Evolutionary conservation across 1,139 yeast genomes (phyloP).

Genomic region (Candida albicans): DNA sequence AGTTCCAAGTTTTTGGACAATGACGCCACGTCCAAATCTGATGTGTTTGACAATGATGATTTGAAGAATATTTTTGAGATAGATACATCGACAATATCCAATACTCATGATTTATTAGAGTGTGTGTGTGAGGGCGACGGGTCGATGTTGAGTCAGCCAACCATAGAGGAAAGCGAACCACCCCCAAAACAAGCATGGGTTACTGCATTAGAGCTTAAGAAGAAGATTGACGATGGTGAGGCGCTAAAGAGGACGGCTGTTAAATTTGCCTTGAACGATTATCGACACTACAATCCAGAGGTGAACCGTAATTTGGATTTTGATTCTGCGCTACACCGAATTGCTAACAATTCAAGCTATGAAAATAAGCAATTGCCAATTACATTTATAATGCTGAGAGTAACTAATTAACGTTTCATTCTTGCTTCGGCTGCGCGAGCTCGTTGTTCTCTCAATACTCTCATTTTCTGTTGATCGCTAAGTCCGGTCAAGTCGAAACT

Average conservation of each 20-base stretch:
- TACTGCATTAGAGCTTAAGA: constrained; percentile 38
- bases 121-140: constrained; percentile 61
- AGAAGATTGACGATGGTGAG: constrained; percentile 17
- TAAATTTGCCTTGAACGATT: constrained; percentile 58
- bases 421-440: constrained; percentile 98
- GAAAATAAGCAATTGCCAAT: constrained; percentile 7
- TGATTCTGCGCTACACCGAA: constrained; percentile 12
- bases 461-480: constrained; percentile 67
- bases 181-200: constrained; percentile 33
- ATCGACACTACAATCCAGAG: constrained; percentile 58
- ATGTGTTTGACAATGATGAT: constrained; percentile 61
- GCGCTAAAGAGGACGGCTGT: constrained; percentile 42
- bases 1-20: constrained; percentile 76
- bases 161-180: constrained; percentile 13
- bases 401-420: constrained; percentile 26
- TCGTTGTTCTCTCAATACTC: constrained; percentile 87
- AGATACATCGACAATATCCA: constrained; percentile 51
- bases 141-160: constrained; percentile 1
- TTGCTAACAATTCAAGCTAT: constrained; percentile 8
- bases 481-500: constrained; percentile 40
- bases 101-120: constrained; percentile 83
- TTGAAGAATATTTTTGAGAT: constrained; percentile 74
- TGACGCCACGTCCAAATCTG: constrained; percentile 35
- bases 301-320: constrained; percentile 8
- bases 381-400: constrained; percentile 13